A percentile compares a stretch with the other conserved stretches of the same genome.
These are phyloP conservation scores for Microcyclosporella mali DNA, from an alignment of 2,329 filamentous ascomycete species.

Conservation along the genomic window DNA sequence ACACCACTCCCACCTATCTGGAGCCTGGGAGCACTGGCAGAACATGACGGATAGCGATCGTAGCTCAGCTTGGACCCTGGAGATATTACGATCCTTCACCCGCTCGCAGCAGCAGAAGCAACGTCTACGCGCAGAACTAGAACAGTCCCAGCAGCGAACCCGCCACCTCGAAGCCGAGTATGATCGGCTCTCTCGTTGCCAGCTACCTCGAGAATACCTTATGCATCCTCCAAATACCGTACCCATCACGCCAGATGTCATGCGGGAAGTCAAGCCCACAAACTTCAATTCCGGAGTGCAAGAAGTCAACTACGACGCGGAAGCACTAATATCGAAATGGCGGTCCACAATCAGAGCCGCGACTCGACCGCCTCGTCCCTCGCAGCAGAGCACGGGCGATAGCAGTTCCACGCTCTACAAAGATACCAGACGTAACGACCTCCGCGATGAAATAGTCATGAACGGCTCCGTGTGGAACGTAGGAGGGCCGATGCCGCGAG, in stretches of 20 bases:
- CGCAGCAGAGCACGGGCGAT: conserved; percentile 1
- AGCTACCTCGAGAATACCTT: conserved; percentile 31
- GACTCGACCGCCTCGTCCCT: conserved; percentile 12
- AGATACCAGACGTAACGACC: conserved; percentile 4
- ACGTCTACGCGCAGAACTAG: conserved; percentile 35
- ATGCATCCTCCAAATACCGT: conserved; percentile 32
- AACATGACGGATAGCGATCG: conserved; percentile 48
- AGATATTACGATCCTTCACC: conserved; percentile 42
- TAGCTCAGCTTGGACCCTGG: conserved; percentile 42
- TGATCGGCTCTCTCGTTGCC: conserved; percentile 29
- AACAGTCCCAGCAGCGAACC: conserved; percentile 37
- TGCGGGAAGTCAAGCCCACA: conserved; percentile 30
- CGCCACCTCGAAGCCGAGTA: conserved; percentile 36
- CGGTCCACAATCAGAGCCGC: conserved; percentile 21
- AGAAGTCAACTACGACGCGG: conserved; percentile 24
- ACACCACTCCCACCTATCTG: conserved; percentile 67
- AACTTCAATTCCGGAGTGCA: conserved; percentile 11
- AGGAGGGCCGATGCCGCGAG: conserved; percentile 21
- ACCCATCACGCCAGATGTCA: conserved; percentile 32
- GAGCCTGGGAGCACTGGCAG: conserved; percentile 72
- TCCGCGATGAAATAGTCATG: conserved; percentile 24
- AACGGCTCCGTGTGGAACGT: conserved; percentile 24
- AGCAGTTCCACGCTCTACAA: conserved; percentile 2
- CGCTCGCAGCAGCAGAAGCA: conserved; percentile 34
- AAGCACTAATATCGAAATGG: conserved; percentile 27